A percentile compares a stretch with the other conserved stretches of the same genome.
phyloP scores from a whole-genome alignment of 805 yeast species.

The Ogataea methylovora region DNA sequence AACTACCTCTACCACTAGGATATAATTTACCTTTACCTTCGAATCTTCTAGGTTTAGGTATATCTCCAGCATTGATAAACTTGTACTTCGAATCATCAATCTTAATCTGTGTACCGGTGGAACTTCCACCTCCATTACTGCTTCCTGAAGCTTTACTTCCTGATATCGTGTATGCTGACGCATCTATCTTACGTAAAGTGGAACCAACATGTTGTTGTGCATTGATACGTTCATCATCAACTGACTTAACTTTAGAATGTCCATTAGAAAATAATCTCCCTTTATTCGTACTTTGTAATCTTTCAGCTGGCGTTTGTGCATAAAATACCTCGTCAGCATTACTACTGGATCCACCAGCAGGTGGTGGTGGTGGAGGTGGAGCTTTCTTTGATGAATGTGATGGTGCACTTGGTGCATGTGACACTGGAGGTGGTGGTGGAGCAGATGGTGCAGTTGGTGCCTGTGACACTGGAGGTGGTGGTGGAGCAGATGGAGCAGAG shows the following conservation, averaged over 20 bases:
- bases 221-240: constrained; percentile 26
- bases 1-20: constrained; percentile 92
- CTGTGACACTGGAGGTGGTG: constrained; percentile 5
- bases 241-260: constrained; percentile 13
- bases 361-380: constrained; percentile 27
- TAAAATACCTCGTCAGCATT: constrained; percentile 6
- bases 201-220: constrained; percentile 40
- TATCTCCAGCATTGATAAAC: constrained; percentile 56
- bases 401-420: constrained; percentile 2
- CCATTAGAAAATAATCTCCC: constrained; percentile 8
- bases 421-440: constrained; percentile 4
- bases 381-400: constrained; percentile 7
- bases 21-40: constrained; percentile 68
- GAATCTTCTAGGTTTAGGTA: constrained; percentile 86
- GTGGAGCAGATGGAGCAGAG: constrained; percentile 3
- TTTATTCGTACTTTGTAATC: constrained; percentile 9
- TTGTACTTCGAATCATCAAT: constrained; percentile 72
- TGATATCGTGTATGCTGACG: constrained; percentile 59
- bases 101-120: constrained; percentile 25
- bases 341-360: constrained; percentile 10
- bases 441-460: constrained; percentile 8
- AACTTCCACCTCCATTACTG: constrained; percentile 1
- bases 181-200: constrained; percentile 51
- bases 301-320: constrained; percentile 17
- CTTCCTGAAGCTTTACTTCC: constrained; percentile 19